phyloP scores from a whole-genome alignment of 1,139 yeast species.

The Lodderomyces beijingensis region DNA sequence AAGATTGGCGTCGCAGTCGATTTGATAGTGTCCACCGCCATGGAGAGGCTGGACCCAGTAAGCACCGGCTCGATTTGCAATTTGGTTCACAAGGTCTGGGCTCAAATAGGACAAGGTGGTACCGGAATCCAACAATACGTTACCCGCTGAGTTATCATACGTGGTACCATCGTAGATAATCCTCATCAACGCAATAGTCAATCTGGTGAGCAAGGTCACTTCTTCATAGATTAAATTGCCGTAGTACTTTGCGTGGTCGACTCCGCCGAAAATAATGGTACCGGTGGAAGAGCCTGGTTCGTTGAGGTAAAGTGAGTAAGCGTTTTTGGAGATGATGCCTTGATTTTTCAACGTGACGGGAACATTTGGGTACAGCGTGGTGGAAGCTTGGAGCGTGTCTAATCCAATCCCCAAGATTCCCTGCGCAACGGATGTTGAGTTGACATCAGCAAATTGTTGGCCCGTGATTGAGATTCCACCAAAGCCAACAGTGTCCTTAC shows the following conservation, averaged over 20 bases:
- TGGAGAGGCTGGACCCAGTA: slow-evolving; percentile 5
- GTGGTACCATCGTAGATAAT: slow-evolving; percentile 4
- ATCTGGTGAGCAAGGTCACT: slow-evolving; percentile 4
- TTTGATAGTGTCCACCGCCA: slow-evolving; percentile 5
- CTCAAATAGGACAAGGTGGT: slow-evolving; percentile 28
- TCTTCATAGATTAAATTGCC: slow-evolving; percentile 16
- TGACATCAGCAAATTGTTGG: slow-evolving; percentile 17
- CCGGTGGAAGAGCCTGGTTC: slow-evolving; percentile 20
- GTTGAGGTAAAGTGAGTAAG: slow-evolving; percentile 33
- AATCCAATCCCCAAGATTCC: no score
- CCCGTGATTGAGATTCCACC: slow-evolving; percentile 12
- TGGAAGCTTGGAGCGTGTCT: no score
- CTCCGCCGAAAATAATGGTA: slow-evolving; percentile 26
- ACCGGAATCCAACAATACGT: slow-evolving; percentile 22
- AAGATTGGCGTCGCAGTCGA: slow-evolving; percentile 7
- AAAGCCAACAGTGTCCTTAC: slow-evolving; percentile 31
- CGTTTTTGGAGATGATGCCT: slow-evolving; percentile 46
- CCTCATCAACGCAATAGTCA: slow-evolving; percentile 6
- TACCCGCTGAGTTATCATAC: background rate
- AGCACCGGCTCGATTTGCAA: slow-evolving; percentile 16
- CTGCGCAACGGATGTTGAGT: slow-evolving; percentile 10
- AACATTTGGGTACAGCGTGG: slow-evolving; percentile 31
- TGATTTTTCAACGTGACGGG: slow-evolving; percentile 25
- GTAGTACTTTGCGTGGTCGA: slow-evolving; percentile 23
- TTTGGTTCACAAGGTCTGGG: slow-evolving; percentile 11